Conservation (phyloP, 768 basidiomycete genomes). For the Tulasnella sp. region DNA sequence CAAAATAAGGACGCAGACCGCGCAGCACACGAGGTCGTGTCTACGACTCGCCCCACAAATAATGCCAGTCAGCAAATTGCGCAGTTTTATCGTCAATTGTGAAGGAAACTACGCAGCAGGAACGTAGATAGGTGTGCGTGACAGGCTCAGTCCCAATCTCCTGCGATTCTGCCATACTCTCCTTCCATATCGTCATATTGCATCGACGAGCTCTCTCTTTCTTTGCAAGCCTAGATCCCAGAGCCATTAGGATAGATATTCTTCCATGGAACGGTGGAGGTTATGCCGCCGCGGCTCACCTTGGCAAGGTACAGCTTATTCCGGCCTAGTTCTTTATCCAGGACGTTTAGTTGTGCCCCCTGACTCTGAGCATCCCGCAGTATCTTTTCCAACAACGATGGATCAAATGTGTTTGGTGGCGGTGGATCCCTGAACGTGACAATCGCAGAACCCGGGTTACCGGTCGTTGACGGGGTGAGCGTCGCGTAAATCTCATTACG, state of each 20-base stretch:
- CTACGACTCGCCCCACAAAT: no score
- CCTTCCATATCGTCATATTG: conserved; percentile 16
- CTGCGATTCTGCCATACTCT: conserved; percentile 4
- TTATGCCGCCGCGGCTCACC: neutral
- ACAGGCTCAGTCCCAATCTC: neutral
- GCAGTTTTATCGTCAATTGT: no score
- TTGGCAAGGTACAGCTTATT: conserved; percentile 2
- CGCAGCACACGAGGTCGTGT: no score
- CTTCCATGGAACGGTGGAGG: neutral
- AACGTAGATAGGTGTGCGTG: neutral
- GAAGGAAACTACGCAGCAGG: no score
- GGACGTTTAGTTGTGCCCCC: neutral
- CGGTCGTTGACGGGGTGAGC: conserved; percentile 7
- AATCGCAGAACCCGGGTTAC: neutral
- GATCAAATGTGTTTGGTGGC: conserved; percentile 12
- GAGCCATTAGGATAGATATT: neutral
- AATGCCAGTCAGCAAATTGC: no score
- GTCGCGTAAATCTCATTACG: conserved; percentile 12
- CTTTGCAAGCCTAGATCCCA: conserved; percentile 16
- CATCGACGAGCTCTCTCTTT: conserved; percentile 6
- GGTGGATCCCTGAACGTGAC: conserved; percentile 15
- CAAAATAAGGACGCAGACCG: no score
- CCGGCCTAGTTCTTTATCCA: conserved; percentile 1
- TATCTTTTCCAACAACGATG: conserved; percentile 7
- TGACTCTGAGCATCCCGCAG: neutral